A percentile compares a stretch with the other conserved stretches of the same genome.
phyloP scores from a whole-genome alignment of 1,284 basidiomycete species.

The Moesziomyces aphidis region DNA sequence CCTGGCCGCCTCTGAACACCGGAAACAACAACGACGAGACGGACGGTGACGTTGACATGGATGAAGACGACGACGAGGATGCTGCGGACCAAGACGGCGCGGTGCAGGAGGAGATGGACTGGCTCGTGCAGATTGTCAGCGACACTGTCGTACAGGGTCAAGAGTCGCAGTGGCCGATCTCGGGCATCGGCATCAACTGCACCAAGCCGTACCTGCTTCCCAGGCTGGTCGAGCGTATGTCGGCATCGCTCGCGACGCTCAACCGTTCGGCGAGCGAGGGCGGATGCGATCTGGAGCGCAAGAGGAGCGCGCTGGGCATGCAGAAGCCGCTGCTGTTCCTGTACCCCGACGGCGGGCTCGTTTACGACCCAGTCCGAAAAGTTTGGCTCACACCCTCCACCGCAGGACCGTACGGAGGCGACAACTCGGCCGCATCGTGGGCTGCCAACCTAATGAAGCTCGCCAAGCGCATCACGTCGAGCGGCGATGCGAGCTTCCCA shows the following conservation, averaged over 20 bases:
- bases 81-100: slow-evolving; percentile 22
- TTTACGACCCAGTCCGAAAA: slow-evolving; percentile 54
- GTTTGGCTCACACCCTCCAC: slow-evolving; percentile 44
- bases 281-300: slow-evolving; percentile 19
- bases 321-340: slow-evolving; percentile 55
- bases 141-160: slow-evolving; percentile 37
- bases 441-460: slow-evolving; percentile 43
- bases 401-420: slow-evolving; percentile 11
- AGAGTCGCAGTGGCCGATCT: slow-evolving; percentile 40
- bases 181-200: slow-evolving; percentile 62
- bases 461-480: slow-evolving; percentile 26
- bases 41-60: slow-evolving; percentile 37
- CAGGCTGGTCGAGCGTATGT: slow-evolving; percentile 44
- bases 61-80: slow-evolving; percentile 27
- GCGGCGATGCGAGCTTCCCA: slow-evolving; percentile 1
- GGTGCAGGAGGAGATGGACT: slow-evolving; percentile 42
- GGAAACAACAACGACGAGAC: background rate
- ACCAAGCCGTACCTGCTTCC: slow-evolving; percentile 55
- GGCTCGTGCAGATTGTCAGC: slow-evolving; percentile 40
- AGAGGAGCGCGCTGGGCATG: slow-evolving; percentile 8
- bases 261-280: slow-evolving; percentile 18
- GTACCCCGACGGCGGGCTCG: slow-evolving; percentile 62
- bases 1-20: slow-evolving; percentile 35
- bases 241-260: slow-evolving; percentile 28
- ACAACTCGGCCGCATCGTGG: slow-evolving; percentile 41